Evolutionary conservation across 768 basidiomycete species (phyloP).

Genomic region (Cyclocybe cylindracea): DNA sequence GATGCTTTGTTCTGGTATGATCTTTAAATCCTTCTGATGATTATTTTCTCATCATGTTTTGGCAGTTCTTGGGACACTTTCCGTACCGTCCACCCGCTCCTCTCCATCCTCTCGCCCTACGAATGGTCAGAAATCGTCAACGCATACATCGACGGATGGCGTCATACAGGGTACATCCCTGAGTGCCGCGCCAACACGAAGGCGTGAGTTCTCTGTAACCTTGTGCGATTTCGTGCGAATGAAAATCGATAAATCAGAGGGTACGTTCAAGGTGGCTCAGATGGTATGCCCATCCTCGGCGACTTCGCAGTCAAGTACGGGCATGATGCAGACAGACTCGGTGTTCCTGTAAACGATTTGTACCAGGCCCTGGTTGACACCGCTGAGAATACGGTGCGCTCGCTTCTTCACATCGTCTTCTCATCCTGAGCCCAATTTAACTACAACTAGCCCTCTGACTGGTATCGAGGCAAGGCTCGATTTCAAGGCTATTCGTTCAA

Average conservation of each 20-base stretch:
- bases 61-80: slow-evolving; percentile 55
- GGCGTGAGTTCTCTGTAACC: slow-evolving; percentile 28
- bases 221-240: neutral
- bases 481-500: neutral
- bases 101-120: slow-evolving; percentile 43
- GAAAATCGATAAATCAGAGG: slow-evolving; percentile 29
- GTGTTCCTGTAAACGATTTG: slow-evolving; percentile 45
- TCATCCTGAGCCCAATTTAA: neutral
- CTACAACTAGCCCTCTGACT: slow-evolving; percentile 43
- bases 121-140: slow-evolving; percentile 51
- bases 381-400: slow-evolving; percentile 49
- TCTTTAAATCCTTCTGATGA: neutral
- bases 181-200: slow-evolving; percentile 54
- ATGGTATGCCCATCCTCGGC: slow-evolving; percentile 54
- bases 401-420: neutral
- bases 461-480: slow-evolving; percentile 38
- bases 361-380: slow-evolving; percentile 53
- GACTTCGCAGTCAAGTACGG: slow-evolving; percentile 53
- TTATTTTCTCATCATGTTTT: neutral
- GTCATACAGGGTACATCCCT: slow-evolving; percentile 48
- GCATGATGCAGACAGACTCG: slow-evolving; percentile 33
- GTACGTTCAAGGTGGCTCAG: slow-evolving; percentile 50
- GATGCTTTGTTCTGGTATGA: slow-evolving; percentile 52
- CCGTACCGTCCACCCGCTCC: slow-evolving; percentile 51
- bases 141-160: slow-evolving; percentile 53